Conservation (phyloP, 352 stramenopile species). For the Pythium brassicae region DNA sequence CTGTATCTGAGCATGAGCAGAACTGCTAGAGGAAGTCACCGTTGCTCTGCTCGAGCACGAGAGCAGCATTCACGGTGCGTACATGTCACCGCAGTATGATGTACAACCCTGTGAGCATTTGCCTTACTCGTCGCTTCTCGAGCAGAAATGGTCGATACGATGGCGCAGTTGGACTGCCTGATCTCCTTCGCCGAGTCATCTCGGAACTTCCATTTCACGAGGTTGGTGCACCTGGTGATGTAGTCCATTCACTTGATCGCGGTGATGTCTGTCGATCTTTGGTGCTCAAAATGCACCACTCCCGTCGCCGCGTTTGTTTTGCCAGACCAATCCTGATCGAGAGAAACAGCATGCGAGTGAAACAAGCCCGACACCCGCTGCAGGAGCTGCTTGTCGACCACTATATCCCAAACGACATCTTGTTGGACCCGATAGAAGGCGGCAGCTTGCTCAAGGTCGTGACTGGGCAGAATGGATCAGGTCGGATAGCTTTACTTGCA, state of each 20-base stretch:
- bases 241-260: no score
- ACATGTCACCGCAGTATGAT: neutral
- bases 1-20: conserved; percentile 17
- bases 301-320: neutral
- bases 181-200: conserved; percentile 60
- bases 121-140: neutral
- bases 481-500: conserved; percentile 17
- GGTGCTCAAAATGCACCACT: neutral
- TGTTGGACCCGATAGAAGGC: conserved; percentile 23
- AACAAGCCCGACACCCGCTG: conserved; percentile 68
- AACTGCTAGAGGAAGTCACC: conserved; percentile 72
- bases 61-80: conserved; percentile 54
- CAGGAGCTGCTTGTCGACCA: conserved; percentile 81
- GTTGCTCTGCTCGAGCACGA: conserved; percentile 71
- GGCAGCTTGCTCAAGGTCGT: conserved; percentile 56
- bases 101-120: neutral
- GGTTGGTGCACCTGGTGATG: conserved; percentile 19
- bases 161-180: conserved; percentile 69
- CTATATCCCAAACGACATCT: conserved; percentile 81
- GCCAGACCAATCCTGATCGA: conserved; percentile 46
- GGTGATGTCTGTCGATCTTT: no score
- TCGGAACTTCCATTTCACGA: conserved; percentile 69
- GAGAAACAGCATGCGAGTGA: conserved; percentile 41
- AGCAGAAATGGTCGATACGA: conserved; percentile 65
- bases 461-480: conserved; percentile 83